Evolutionary conservation across 495 filamentous ascomycete species (phyloP).

Genomic region (Lentithecium fluviatile): DNA sequence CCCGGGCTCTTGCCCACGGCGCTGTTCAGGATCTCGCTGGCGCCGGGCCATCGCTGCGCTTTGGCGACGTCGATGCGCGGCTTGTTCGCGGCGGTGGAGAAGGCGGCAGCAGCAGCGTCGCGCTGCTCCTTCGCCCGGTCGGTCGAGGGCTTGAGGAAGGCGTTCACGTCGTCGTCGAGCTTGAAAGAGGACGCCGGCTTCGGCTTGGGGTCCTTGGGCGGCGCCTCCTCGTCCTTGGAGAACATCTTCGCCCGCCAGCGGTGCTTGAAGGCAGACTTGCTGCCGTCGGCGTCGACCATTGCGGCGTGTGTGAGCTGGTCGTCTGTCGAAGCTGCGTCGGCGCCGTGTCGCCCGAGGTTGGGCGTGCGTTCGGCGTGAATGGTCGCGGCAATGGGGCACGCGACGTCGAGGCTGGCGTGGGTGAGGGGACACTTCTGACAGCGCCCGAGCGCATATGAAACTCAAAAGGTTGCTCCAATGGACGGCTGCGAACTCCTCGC

Average conservation of each 20-base stretch:
- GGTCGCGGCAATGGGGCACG: slow-evolving; percentile 10
- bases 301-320: background rate
- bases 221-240: slow-evolving; percentile 13
- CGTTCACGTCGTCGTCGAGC: slow-evolving; percentile 42
- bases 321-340: background rate
- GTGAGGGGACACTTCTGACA: background rate
- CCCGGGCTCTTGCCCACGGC: slow-evolving; percentile 16
- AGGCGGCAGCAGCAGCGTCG: slow-evolving; percentile 24
- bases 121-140: slow-evolving; percentile 29
- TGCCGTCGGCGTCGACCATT: slow-evolving; percentile 24
- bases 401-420: slow-evolving; percentile 10
- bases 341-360: background rate
- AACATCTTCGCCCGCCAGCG: slow-evolving; percentile 37
- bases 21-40: slow-evolving; percentile 32
- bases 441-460: background rate
- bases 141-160: slow-evolving; percentile 47
- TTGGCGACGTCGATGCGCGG: slow-evolving; percentile 44
- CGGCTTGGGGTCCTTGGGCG: slow-evolving; percentile 19
- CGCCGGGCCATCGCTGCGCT: slow-evolving; percentile 43
- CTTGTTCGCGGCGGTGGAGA: slow-evolving; percentile 24
- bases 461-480: background rate
- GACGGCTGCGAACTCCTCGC: background rate
- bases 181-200: slow-evolving; percentile 18
- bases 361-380: slow-evolving; percentile 19
- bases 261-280: slow-evolving; percentile 32